Evolutionary conservation across 2,329 filamentous ascomycete species (phyloP), one percentile per base, ranked within the genome.

Genomic region (Alternaria hordeiaustralica): DNA sequence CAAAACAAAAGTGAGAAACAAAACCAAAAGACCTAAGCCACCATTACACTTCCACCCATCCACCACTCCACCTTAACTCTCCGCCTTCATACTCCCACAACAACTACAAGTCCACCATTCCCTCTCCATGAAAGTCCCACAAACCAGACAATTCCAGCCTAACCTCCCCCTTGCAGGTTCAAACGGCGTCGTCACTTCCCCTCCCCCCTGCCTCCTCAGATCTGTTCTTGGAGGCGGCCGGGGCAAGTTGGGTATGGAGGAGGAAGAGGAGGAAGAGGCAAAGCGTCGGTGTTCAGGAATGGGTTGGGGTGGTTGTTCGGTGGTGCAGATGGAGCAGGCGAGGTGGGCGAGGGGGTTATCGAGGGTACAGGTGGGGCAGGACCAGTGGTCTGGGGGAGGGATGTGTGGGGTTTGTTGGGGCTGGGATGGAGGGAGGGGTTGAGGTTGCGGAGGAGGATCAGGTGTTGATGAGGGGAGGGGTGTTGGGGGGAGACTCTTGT

Each of bases 301-400:
- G 5, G 76, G 74, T 51, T 80, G 76, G 15, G 81, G 78, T 0
- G 87, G 84, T 56, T 87, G 82, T 70, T 90, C 87, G 3, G 84
- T 78, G 7, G 82, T 83, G 70, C 88, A 90, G 3, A 84, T 88
- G 62, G 88, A 88, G 75, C 88, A 90, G 47, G 84, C 83, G 11
- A 89, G 83, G 67, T 84, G 88, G 25, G 84, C 83, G n/a, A 86
- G 71, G 2, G 87, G 85, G 64, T 90, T 90, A 63, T 87, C 83
- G 41, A 89, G 84, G 0, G 88, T 90, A 77, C 88, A 90, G 63
- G 85, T 82, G 11, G 85, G 81, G 71, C 88, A 90, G 23, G 83
- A 82, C 88, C 88, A 90, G 84, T 80, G 57, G 81, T 72, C 4
- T 75, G 72, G 73, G 28, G 73, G 70, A 55, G 80, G 71, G 57